Evolutionary conservation across 2,329 filamentous ascomycete species (phyloP), one percentile per base, ranked within the genome.

Genomic region (Colletotrichum limetticola): DNA sequence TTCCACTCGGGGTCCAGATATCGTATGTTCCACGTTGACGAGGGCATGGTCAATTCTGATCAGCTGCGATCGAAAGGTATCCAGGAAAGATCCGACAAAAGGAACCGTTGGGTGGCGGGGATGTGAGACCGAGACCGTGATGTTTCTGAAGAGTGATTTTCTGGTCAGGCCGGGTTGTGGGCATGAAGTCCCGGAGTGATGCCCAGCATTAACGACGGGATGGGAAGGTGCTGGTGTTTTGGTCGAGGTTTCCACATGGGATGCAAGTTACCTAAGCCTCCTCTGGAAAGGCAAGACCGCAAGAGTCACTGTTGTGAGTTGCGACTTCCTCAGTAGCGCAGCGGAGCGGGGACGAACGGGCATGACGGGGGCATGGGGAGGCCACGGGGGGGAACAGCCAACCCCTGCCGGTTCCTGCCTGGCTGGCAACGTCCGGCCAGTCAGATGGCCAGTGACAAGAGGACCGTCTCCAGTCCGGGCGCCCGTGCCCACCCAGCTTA

Each of bases 401-500:
- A 35, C 61, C 61, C 46, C 32, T 63, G 61, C 28, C 28, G 24
- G 58, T 37, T 63, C 61, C 46, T 58, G 5, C 26, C 14, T 52
- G 53, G 42, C 16, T 65, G 59, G 22, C 52, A 32, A 35, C 26
- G 26, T 46, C n/a, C n/a, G 35, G 55, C 66, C 66, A 68, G 14
- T 52, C 57, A 53, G 42, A 55, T n/a, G 42, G n/a, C 53, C 26
- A n/a, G 28, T 30, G 46, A 22, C 19, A 28, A 53, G 49, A 26
- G 37, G 55, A 12, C 46, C n/a, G 16, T 37, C 65, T 62, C 59
- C 55, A 69, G 67, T 42, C 49, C 42, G 30, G 35, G 37, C 26
- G 66, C 6, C 70, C 66, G 70, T 70, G 70, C 70, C 26, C 55
- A 63, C 60, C 66, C 59, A 35, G 60, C 30, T 57, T 55, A 37